Evolutionary conservation across 495 filamentous ascomycete genomes (phyloP).

Genomic region (Parathielavia appendiculata): DNA sequence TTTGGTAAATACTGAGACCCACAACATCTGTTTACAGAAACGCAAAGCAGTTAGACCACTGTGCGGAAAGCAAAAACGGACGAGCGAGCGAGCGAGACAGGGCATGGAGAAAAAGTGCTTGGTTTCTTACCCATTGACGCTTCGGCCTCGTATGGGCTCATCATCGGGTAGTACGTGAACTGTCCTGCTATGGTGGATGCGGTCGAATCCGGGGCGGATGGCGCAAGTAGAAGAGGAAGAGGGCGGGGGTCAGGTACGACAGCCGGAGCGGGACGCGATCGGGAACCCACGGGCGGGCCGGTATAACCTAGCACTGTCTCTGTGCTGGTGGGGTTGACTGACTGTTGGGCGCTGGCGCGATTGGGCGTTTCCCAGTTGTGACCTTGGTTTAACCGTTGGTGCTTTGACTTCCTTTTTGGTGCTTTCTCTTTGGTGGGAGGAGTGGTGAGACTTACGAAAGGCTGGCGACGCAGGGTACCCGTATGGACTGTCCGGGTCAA

Average conservation of each 20-base stretch:
- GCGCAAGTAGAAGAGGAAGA: neutral
- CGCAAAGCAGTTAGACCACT: too few relatives aligned
- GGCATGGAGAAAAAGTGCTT: neutral
- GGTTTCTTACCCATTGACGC: slow-evolving; percentile 9
- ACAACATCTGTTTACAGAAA: neutral
- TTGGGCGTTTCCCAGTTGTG: slow-evolving; percentile 18
- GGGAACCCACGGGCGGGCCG: slow-evolving; percentile 18
- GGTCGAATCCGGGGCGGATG: neutral
- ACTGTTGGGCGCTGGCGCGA: neutral
- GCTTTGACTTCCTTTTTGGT: neutral
- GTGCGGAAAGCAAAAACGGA: too few relatives aligned
- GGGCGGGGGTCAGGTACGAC: neutral
- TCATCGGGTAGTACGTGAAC: slow-evolving; percentile 18
- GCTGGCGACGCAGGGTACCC: slow-evolving; percentile 20
- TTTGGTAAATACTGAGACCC: neutral
- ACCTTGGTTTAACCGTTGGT: neutral
- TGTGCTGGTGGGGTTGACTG: neutral
- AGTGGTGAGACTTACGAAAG: slow-evolving; percentile 21
- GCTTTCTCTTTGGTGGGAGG: neutral
- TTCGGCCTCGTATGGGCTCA: slow-evolving; percentile 25
- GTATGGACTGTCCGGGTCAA: slow-evolving; percentile 20
- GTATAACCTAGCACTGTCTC: neutral
- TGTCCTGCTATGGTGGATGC: neutral
- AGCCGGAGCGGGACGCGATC: neutral
- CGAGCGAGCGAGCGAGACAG: too few relatives aligned